phyloP scores from a whole-genome alignment of 2,329 filamentous ascomycete species.

The Emmonsia crescens region DNA sequence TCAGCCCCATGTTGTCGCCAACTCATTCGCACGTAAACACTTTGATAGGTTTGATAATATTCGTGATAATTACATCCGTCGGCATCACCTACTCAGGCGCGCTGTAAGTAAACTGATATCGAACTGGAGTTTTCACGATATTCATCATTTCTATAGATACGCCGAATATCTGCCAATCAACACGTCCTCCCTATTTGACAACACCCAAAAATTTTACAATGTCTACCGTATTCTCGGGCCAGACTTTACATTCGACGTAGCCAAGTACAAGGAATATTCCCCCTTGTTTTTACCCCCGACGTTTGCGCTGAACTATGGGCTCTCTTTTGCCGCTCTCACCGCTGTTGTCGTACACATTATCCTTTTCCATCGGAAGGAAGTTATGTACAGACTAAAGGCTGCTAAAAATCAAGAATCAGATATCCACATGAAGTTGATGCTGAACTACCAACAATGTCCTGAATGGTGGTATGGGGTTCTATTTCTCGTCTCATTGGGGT shows the following conservation, averaged over 20 bases:
- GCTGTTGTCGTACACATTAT: conserved; percentile 23
- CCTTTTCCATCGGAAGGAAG: conserved; percentile 25
- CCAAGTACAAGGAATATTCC: conserved; percentile 26
- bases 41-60: not conserved
- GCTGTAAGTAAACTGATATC: not conserved
- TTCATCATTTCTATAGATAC: not conserved
- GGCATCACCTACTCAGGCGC: not conserved
- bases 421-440: not conserved
- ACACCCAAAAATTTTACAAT: conserved; percentile 25
- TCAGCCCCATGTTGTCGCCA: not conserved
- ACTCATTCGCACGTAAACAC: not conserved
- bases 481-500: not conserved
- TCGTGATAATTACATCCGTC: not conserved
- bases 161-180: conserved; percentile 23
- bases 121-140: not conserved
- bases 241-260: conserved; percentile 22
- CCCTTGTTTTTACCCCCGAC: conserved; percentile 28
- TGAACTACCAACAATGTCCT: not conserved
- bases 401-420: conserved; percentile 4
- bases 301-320: conserved; percentile 26
- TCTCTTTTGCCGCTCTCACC: conserved; percentile 28
- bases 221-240: conserved; percentile 22
- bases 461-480: not conserved
- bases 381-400: conserved; percentile 22
- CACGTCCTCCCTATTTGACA: conserved; percentile 25